Conservation (phyloP, 495 filamentous ascomycete species). For the Aspergillus indologenus region DNA sequence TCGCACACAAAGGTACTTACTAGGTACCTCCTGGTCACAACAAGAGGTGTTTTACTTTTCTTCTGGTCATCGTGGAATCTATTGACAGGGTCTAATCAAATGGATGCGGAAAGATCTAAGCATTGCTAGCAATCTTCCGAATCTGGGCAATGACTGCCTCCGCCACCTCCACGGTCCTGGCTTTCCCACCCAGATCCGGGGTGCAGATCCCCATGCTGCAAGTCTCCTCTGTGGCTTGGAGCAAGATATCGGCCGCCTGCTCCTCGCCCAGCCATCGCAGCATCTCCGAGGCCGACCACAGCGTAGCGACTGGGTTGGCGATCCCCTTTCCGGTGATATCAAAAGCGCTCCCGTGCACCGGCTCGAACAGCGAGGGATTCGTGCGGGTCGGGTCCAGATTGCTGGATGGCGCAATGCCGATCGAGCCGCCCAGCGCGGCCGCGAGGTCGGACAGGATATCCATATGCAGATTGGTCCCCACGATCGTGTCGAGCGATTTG, state of each 20-base stretch:
- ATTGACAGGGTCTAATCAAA: no score
- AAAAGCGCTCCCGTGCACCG: constrained; percentile 65
- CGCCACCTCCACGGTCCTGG: constrained; percentile 57
- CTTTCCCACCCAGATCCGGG: constrained; percentile 56
- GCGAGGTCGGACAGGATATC: constrained; percentile 60
- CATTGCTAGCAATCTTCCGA: no score
- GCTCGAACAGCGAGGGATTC: constrained; percentile 65
- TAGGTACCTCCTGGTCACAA: no score
- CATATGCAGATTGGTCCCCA: constrained; percentile 56
- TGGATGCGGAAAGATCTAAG: no score
- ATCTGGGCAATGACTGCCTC: constrained; percentile 60
- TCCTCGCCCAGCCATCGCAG: constrained; percentile 60
- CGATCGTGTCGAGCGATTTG: constrained; percentile 52
- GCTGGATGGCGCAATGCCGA: constrained; percentile 56
- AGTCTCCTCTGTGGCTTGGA: constrained; percentile 59
- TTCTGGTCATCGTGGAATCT: no score
- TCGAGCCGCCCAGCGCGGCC: constrained; percentile 51
- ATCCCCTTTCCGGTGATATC: constrained; percentile 71
- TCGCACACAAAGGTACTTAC: no score
- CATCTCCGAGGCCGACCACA: constrained; percentile 71
- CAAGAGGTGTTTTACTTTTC: no score
- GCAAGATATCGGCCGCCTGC: constrained; percentile 51
- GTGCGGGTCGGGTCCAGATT: constrained; percentile 62
- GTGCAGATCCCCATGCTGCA: constrained; percentile 56
- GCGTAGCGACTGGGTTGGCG: constrained; percentile 68